These are phyloP conservation scores for Angomonas ambiguus DNA, from an alignment of 208 protist genomes.

Conservation along the genomic window DNA sequence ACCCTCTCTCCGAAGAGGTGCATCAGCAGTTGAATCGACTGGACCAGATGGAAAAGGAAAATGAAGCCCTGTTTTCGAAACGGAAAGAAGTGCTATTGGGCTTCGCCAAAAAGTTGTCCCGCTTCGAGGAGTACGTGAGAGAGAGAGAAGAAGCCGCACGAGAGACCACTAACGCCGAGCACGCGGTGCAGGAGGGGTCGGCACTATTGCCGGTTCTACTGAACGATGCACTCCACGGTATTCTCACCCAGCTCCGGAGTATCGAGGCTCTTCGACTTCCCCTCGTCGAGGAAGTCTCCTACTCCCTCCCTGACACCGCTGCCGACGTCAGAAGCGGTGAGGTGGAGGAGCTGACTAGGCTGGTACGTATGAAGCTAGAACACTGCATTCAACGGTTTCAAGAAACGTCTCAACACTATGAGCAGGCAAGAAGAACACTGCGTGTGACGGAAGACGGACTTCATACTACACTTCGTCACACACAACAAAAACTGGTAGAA, in stretches of 20 bases:
- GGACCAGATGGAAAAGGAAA: background rate
- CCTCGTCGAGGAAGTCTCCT: background rate
- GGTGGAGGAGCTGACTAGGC: background rate
- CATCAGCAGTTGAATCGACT: constrained; percentile 3
- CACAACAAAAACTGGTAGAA: background rate
- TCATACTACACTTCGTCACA: background rate
- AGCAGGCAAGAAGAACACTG: background rate
- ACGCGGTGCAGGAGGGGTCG: constrained; percentile 3
- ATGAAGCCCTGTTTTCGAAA: background rate
- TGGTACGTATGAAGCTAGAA: background rate
- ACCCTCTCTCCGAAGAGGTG: background rate
- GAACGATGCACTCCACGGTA: background rate
- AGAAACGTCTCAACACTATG: background rate
- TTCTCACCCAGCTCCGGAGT: background rate
- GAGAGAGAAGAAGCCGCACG: background rate
- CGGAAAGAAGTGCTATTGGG: background rate
- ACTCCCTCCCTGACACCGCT: background rate
- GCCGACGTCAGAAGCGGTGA: background rate
- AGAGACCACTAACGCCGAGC: background rate
- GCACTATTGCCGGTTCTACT: background rate
- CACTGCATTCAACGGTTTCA: background rate
- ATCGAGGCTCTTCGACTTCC: background rate
- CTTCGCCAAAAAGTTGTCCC: background rate
- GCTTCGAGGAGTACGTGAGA: constrained; percentile 11
- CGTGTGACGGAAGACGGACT: background rate